Evolutionary conservation across 495 filamentous ascomycete species (phyloP), one percentile per base, ranked within the genome.

Genomic region (Aspergillus hancockii): DNA sequence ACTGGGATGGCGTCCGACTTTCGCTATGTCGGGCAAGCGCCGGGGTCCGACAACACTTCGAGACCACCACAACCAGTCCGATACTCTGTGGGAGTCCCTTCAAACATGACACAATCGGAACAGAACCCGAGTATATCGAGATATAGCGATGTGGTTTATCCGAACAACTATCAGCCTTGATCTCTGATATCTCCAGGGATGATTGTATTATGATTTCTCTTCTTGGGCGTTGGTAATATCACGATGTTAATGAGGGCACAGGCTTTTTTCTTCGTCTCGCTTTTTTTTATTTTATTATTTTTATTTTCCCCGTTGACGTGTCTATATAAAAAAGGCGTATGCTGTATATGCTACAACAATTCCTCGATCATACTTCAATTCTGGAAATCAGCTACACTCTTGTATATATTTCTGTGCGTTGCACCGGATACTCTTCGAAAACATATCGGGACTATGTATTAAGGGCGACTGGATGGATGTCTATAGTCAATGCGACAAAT

Each of bases 11-110:
- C 61, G 14, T 34, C 56, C 12, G 60, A 58, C 36, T 52, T 59
- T 51, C 61, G 52, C 34, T 60, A 52, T n/a, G 36, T 55, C 40
- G 47, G 49, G n/a, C 62, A 64, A 25, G 53, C 59, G 43, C 50
- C 65, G 23, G 52, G 41, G 12, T 43, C 61, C 12, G 58, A 56
- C 28, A 53, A 34, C 30, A n/a, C 55, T 32, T 45, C 25, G 16
- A 52, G 52, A 36, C 43, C 63, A 19, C 60, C 57, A 32, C n/a
- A n/a, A n/a, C 19, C 58, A 31, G 16, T 41, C 30, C 53, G 54
- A 31, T 50, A 57, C 10, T 0, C 56, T 16, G 41, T 49, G 14
- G 46, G 52, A 16, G 54, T 58, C 7, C 45, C 60, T 23, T 28
- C 60, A 25, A 59, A 38, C 55, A 57, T 53, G 16, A 8, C 36